Evolutionary conservation across 345 rosid genomes (phyloP).

Genomic region (Schrenkiella parvula): DNA sequence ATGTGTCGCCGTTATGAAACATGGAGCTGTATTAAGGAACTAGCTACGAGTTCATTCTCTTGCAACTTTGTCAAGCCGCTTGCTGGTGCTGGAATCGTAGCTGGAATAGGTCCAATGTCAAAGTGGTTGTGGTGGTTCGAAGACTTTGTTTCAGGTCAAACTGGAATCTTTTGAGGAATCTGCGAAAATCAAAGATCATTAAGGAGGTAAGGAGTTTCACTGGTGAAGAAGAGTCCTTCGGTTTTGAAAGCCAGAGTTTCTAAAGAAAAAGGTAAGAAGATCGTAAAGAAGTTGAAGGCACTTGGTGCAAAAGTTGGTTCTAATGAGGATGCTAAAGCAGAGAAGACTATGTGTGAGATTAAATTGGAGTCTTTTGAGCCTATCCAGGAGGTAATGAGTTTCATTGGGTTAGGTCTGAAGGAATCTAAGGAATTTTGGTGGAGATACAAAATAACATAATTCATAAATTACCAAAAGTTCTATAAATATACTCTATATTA

Average conservation of each 20-base stretch:
- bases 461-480: too few species aligned
- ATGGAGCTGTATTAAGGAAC: too few species aligned
- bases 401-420: too few species aligned
- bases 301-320: slow-evolving; percentile 79
- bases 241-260: slow-evolving; percentile 71
- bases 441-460: too few species aligned
- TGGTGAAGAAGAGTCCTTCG: slow-evolving; percentile 67
- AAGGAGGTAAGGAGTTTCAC: slow-evolving; percentile 80
- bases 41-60: too few species aligned
- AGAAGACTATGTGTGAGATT: too few species aligned
- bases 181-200: slow-evolving; percentile 71
- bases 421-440: too few species aligned
- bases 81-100: slow-evolving; percentile 47
- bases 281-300: slow-evolving; percentile 76
- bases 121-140: slow-evolving; percentile 37
- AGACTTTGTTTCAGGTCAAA: slow-evolving; percentile 79
- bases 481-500: too few species aligned
- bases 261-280: slow-evolving; percentile 81
- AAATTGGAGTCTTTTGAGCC: too few species aligned
- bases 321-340: too few species aligned
- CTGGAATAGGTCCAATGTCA: slow-evolving; percentile 42
- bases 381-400: too few species aligned
- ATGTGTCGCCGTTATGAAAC: slow-evolving; percentile 68
- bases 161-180: slow-evolving; percentile 68
- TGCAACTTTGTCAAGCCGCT: too few species aligned